Evolutionary conservation across 768 basidiomycete genomes (phyloP).

Genomic region (Auricularia sp.): DNA sequence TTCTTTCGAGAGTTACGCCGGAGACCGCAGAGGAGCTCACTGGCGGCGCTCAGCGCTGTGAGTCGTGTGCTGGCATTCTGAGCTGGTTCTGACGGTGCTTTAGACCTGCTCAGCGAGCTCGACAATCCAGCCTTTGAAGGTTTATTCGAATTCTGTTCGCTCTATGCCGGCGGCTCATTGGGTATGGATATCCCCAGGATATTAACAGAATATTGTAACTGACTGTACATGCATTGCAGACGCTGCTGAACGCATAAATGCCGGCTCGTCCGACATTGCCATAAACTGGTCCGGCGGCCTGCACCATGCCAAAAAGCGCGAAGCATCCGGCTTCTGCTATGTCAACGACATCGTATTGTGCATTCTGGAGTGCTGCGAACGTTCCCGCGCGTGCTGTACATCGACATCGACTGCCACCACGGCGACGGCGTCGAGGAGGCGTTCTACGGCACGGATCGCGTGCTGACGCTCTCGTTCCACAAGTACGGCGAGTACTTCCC

Average conservation of each 20-base stretch:
- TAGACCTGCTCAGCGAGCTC: slow-evolving; percentile 31
- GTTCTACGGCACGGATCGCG: slow-evolving; percentile 39
- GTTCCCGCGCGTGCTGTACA: slow-evolving; percentile 33
- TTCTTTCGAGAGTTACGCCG: slow-evolving; percentile 32
- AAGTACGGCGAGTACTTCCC: slow-evolving; percentile 42
- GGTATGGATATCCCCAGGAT: too few species aligned
- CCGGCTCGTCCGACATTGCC: slow-evolving; percentile 31
- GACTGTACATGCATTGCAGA: too few species aligned
- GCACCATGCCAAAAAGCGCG: slow-evolving; percentile 41
- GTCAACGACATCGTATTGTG: slow-evolving; percentile 37
- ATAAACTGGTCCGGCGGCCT: slow-evolving; percentile 43
- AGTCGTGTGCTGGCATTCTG: too few species aligned
- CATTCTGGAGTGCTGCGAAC: slow-evolving; percentile 33
- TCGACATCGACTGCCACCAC: slow-evolving; percentile 42
- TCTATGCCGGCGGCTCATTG: slow-evolving; percentile 31
- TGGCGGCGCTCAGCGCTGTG: too few species aligned
- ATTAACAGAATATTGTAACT: too few species aligned
- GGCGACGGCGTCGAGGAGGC: slow-evolving; percentile 44
- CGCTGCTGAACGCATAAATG: slow-evolving; percentile 31
- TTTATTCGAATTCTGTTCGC: slow-evolving; percentile 37
- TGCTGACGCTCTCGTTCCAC: slow-evolving; percentile 39
- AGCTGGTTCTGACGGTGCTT: background rate
- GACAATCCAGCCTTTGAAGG: slow-evolving; percentile 42
- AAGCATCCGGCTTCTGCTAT: slow-evolving; percentile 41
- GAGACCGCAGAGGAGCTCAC: slow-evolving; percentile 31